Percentiles rank a stretch among this genome's conserved stretches.
Evolutionary conservation across 805 yeast genomes (phyloP).

Genomic region (Metschnikowia amazonensis): DNA sequence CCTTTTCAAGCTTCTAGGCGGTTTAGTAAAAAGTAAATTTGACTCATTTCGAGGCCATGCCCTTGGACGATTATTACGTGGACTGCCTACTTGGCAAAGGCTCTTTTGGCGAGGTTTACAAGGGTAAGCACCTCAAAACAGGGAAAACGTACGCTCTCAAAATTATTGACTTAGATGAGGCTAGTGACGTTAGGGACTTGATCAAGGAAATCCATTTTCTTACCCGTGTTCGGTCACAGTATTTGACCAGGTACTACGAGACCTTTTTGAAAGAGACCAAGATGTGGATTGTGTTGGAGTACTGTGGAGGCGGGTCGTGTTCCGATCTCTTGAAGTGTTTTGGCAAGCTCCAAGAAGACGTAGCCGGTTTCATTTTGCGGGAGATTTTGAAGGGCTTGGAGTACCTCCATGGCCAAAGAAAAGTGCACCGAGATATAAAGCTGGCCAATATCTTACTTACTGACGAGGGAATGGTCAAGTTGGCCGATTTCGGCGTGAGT

Average conservation of each 20-base stretch:
- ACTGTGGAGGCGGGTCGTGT: conserved; percentile 93
- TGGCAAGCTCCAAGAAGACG: conserved; percentile 54
- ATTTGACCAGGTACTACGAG: conserved; percentile 59
- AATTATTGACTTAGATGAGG: conserved; percentile 73
- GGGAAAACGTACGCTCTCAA: conserved; percentile 72
- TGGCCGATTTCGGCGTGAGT: conserved; percentile 93
- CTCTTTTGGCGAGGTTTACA: conserved; percentile 82
- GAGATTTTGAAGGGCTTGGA: conserved; percentile 67
- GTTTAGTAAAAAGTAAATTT: not conserved
- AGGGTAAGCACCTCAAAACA: conserved; percentile 40
- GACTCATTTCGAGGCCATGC: conserved; percentile 7
- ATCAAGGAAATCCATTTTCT: conserved; percentile 78
- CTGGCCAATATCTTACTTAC: conserved; percentile 84
- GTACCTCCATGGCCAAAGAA: conserved; percentile 70
- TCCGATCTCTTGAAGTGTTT: conserved; percentile 61
- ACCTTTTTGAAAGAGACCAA: conserved; percentile 61
- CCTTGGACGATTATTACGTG: conserved; percentile 17
- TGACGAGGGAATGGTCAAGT: conserved; percentile 62
- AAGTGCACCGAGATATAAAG: conserved; percentile 87
- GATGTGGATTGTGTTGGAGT: conserved; percentile 92
- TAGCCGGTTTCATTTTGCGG: conserved; percentile 47
- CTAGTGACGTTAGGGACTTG: conserved; percentile 63
- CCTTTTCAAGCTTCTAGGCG: not conserved
- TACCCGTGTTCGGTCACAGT: conserved; percentile 28
- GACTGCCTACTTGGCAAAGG: conserved; percentile 58